Evolutionary conservation across 371 early-diverging fungal species (phyloP).

Genomic region (Mucor plumbeus): DNA sequence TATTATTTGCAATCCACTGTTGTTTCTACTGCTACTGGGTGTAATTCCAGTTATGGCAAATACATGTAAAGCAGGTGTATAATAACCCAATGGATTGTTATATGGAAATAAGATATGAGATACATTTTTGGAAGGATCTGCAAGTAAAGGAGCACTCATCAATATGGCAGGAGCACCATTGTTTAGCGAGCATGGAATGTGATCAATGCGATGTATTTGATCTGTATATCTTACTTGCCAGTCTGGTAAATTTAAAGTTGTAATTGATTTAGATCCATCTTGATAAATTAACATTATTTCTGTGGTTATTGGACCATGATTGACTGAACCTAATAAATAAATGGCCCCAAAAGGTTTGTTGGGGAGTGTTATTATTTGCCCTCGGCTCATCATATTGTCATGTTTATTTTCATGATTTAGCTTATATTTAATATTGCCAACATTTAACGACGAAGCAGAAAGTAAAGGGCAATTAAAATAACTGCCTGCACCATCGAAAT

Average conservation of each 20-base stretch:
- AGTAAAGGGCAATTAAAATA: constrained; percentile 16
- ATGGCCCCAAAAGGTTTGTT: constrained; percentile 20
- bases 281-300: constrained; percentile 28
- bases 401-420: neutral
- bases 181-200: constrained; percentile 12
- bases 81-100: constrained; percentile 10
- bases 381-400: constrained; percentile 36
- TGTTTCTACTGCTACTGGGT: neutral
- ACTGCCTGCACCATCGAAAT: constrained; percentile 32
- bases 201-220: constrained; percentile 19
- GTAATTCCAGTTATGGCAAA: constrained; percentile 20
- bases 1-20: neutral
- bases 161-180: constrained; percentile 17
- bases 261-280: constrained; percentile 29
- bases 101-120: constrained; percentile 24
- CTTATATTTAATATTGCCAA: constrained; percentile 25
- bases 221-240: constrained; percentile 31
- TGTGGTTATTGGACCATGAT: constrained; percentile 27
- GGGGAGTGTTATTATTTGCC: constrained; percentile 30
- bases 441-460: neutral
- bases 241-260: constrained; percentile 35
- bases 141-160: constrained; percentile 26
- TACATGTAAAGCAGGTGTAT: constrained; percentile 10
- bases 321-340: constrained; percentile 31
- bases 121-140: constrained; percentile 28